Evolutionary conservation across 768 basidiomycete species (phyloP).

Genomic region (Leccinellum rugosiceps): DNA sequence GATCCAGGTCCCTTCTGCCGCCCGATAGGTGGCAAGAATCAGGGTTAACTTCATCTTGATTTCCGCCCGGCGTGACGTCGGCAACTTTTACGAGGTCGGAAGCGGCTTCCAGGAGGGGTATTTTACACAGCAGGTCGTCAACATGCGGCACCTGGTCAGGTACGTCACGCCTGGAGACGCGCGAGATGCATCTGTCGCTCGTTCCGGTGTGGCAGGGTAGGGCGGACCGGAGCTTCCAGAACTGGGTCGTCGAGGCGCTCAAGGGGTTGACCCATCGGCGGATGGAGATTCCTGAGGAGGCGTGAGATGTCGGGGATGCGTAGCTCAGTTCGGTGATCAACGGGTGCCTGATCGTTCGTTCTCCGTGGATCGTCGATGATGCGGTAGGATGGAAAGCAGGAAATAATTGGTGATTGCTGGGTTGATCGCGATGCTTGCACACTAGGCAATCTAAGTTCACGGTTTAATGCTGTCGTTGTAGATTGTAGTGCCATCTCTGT

Average conservation of each 20-base stretch:
- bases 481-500: too few species aligned
- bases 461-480: too few species aligned
- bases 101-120: slow-evolving; percentile 13
- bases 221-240: slow-evolving; percentile 19
- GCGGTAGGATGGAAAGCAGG: too few species aligned
- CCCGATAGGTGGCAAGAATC: not conserved
- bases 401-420: too few species aligned
- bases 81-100: slow-evolving; percentile 20
- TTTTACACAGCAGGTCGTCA: slow-evolving; percentile 11
- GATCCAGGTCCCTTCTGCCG: slow-evolving; percentile 16
- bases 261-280: slow-evolving; percentile 11
- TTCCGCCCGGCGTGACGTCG: slow-evolving; percentile 13
- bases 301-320: slow-evolving; percentile 17
- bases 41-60: slow-evolving; percentile 25
- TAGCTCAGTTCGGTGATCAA: not conserved
- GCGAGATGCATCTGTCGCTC: slow-evolving; percentile 12
- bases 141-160: slow-evolving; percentile 18
- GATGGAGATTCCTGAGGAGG: slow-evolving; percentile 14
- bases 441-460: too few species aligned
- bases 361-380: too few species aligned
- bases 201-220: slow-evolving; percentile 10
- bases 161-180: slow-evolving; percentile 1
- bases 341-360: too few species aligned
- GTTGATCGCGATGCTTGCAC: too few species aligned
- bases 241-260: slow-evolving; percentile 20